Percentiles rank a stretch among this genome's conserved stretches.
Conservation (phyloP, 495 filamentous ascomycete genomes). For the Penicillium pulvis region DNA sequence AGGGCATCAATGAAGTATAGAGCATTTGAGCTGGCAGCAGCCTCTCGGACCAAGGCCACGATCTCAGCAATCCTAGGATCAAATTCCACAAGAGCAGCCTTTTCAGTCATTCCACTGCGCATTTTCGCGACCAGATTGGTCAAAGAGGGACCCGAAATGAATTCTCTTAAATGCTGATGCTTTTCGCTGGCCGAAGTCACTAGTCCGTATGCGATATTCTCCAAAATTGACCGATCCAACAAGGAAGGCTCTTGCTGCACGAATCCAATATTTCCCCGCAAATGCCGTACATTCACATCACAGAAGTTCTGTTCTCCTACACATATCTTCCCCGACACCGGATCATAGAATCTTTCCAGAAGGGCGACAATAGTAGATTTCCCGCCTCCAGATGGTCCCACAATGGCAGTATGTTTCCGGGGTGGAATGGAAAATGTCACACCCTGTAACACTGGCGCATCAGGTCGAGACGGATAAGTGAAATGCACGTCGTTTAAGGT, state of each 20-base stretch:
- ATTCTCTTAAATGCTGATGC: constrained; percentile 41
- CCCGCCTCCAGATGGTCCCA: constrained; percentile 69
- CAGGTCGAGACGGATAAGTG: constrained; percentile 61
- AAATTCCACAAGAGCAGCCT: constrained; percentile 18
- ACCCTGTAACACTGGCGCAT: constrained; percentile 51
- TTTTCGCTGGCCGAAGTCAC: constrained; percentile 48
- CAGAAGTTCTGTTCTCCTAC: constrained; percentile 55
- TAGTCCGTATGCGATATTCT: constrained; percentile 68
- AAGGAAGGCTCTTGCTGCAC: constrained; percentile 69
- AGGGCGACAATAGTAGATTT: constrained; percentile 67
- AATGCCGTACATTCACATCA: constrained; percentile 55
- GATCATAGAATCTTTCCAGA: constrained; percentile 54
- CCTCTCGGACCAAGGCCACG: constrained; percentile 39
- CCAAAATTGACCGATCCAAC: constrained; percentile 63
- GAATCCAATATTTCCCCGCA: constrained; percentile 60
- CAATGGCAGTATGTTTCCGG: constrained; percentile 62
- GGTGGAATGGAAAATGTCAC: constrained; percentile 55
- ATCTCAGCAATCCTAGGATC: constrained; percentile 35
- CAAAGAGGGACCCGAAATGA: too few relatives aligned
- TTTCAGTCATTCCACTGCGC: constrained; percentile 29
- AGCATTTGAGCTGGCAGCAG: constrained; percentile 41
- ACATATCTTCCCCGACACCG: constrained; percentile 40
- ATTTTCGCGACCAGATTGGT: constrained; percentile 30
- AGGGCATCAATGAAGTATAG: constrained; percentile 48
- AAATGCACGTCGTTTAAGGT: constrained; percentile 57